Conservation (phyloP, 208 protist species). For the Leishmania braziliensis region DNA sequence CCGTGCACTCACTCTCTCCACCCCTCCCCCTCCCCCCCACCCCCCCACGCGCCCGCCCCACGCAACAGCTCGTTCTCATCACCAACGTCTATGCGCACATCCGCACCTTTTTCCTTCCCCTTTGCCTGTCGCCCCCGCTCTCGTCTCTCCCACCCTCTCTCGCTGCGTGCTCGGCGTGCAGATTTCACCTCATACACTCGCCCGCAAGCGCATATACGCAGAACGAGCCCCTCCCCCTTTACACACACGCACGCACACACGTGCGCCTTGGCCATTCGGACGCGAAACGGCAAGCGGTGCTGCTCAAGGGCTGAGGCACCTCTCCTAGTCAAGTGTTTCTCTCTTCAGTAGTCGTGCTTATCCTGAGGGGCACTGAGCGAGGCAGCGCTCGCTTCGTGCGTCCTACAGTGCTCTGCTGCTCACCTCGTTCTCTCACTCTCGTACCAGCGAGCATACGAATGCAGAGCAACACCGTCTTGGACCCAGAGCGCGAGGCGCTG, state of each 20-base stretch:
- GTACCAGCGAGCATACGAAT: not conserved
- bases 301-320: not conserved
- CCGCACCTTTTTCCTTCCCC: not conserved
- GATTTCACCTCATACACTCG: too few species aligned
- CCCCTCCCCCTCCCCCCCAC: not conserved
- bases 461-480: too few species aligned
- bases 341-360: not conserved
- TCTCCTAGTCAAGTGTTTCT: not conserved
- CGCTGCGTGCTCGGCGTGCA: not conserved
- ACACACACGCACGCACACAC: not conserved
- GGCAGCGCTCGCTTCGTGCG: not conserved
- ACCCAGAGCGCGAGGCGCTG: conserved; percentile 56
- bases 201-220: not conserved
- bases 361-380: not conserved
- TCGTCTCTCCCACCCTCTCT: not conserved
- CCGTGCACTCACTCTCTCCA: not conserved
- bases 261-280: not conserved
- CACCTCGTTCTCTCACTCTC: not conserved
- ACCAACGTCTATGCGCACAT: not conserved
- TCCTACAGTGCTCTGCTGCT: not conserved
- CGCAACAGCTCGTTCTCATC: not conserved
- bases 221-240: too few species aligned
- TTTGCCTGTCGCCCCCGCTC: not conserved
- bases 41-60: not conserved
- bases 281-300: not conserved